These are phyloP conservation scores for Geranium incanum DNA, from an alignment of 441 rosid genomes.

Conservation along the genomic window DNA sequence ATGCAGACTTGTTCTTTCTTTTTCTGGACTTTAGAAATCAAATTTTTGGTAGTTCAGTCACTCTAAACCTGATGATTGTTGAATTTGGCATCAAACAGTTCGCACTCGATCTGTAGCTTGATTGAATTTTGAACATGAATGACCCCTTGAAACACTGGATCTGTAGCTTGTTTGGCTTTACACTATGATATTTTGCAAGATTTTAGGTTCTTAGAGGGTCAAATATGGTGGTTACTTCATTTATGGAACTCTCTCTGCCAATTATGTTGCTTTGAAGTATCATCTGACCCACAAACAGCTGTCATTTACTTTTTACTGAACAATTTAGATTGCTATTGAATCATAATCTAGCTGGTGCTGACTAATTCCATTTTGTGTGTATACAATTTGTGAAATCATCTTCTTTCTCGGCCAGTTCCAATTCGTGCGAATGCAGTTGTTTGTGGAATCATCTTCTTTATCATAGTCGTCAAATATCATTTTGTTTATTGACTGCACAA, in stretches of 20 bases:
- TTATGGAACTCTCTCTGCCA: neutral
- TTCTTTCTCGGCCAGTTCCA: neutral
- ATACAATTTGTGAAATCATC: too few species aligned
- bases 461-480: neutral
- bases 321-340: neutral
- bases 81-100: neutral
- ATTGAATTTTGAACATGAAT: neutral
- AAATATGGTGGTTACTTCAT: neutral
- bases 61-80: neutral
- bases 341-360: too few species aligned
- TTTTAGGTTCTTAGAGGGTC: neutral
- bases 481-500: neutral
- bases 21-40: neutral
- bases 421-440: neutral
- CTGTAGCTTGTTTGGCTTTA: neutral
- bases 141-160: slow-evolving; percentile 8
- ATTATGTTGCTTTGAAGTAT: neutral
- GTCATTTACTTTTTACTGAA: too few species aligned
- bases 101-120: slow-evolving; percentile 5
- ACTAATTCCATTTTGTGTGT: too few species aligned
- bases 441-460: neutral
- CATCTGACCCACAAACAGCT: neutral
- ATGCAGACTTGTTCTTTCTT: too few species aligned
- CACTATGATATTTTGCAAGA: neutral
- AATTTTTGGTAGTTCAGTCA: neutral